Percentiles rank a stretch among this genome's conserved stretches.
These are phyloP conservation scores for Santalum album DNA, from an alignment of 164 flowering plant species.

Conservation along the genomic window DNA sequence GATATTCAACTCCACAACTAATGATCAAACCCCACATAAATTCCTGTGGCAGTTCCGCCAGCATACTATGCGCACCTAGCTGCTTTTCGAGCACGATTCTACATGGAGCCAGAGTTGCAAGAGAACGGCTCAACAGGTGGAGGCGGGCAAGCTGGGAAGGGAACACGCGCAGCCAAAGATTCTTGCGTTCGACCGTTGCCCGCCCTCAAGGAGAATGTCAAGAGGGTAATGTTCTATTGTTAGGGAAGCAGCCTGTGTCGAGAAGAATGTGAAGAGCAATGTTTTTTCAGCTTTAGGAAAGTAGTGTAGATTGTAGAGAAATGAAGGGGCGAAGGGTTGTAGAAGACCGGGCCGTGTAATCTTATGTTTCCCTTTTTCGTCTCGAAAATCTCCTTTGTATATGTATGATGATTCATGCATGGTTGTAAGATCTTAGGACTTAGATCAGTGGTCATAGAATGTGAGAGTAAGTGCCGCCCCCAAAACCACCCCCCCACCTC, in stretches of 20 bases:
- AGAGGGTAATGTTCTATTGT: slow-evolving; percentile 2
- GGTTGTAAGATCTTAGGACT: neutral
- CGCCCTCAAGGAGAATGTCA: slow-evolving; percentile 1
- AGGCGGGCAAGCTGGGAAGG: neutral
- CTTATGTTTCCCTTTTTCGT: neutral
- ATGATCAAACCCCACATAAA: too few relatives aligned
- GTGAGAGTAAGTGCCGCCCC: neutral
- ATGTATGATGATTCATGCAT: slow-evolving; percentile 7
- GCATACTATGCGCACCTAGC: slow-evolving; percentile 95
- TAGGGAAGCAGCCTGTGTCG: slow-evolving; percentile 39
- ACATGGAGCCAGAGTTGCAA: slow-evolving; percentile 60
- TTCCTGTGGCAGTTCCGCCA: slow-evolving; percentile 66
- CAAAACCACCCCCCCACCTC: too few relatives aligned
- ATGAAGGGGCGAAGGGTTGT: neutral
- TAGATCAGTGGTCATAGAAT: slow-evolving; percentile 2
- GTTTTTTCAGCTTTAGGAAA: slow-evolving; percentile 74
- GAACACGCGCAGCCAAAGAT: neutral
- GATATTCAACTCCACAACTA: too few relatives aligned
- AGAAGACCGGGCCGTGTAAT: neutral
- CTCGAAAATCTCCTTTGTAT: slow-evolving; percentile 2
- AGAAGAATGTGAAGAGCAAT: slow-evolving; percentile 90
- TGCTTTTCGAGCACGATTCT: slow-evolving; percentile 92
- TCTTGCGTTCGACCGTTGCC: neutral
- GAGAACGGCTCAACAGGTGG: neutral
- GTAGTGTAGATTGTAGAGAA: neutral